Evolutionary conservation across 495 filamentous ascomycete species (phyloP).

Genomic region (Podospora didyma): DNA sequence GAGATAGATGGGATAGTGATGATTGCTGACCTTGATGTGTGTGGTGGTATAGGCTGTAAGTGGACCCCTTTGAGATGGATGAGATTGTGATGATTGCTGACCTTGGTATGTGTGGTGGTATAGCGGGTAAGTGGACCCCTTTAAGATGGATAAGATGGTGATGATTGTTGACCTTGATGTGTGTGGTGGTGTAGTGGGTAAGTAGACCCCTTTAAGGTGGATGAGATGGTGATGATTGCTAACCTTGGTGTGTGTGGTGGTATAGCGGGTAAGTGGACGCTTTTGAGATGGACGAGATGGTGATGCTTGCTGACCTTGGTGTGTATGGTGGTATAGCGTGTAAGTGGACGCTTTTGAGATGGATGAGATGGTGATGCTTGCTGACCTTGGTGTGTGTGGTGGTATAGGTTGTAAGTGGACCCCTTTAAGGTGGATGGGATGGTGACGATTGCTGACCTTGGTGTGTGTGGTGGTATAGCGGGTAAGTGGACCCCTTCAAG

Average conservation of each 20-base stretch:
- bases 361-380: slow-evolving; percentile 1
- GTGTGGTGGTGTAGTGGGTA: background rate
- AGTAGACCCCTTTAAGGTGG: background rate
- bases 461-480: slow-evolving; percentile 1
- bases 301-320: background rate
- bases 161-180: background rate
- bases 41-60: background rate
- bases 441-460: slow-evolving; percentile 4
- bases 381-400: slow-evolving; percentile 1
- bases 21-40: background rate
- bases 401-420: slow-evolving; percentile 1
- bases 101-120: background rate
- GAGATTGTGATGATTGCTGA: background rate
- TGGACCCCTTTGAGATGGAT: background rate
- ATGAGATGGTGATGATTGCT: background rate
- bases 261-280: background rate
- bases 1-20: background rate
- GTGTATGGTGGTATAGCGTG: background rate
- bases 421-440: background rate
- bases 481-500: slow-evolving; percentile 1
- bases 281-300: background rate
- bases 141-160: background rate
- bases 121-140: background rate
- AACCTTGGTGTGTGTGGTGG: background rate
- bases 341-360: background rate